Conservation (phyloP, 495 filamentous ascomycete genomes). For the Aspergillus sclerotioniger region DNA sequence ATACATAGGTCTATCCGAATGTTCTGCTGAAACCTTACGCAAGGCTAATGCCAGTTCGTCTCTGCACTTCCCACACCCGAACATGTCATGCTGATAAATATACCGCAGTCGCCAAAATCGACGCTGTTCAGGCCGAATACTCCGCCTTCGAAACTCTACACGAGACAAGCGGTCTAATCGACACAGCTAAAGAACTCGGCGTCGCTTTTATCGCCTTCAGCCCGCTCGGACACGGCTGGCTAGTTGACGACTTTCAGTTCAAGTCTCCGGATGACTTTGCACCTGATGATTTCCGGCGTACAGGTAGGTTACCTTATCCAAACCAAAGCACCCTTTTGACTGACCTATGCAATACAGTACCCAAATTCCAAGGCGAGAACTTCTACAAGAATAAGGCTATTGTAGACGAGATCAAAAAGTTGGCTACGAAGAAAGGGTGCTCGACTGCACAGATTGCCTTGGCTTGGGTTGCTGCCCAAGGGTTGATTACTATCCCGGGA, state of each 20-base stretch:
- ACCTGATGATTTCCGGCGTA: slow-evolving; percentile 42
- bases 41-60: slow-evolving; percentile 42
- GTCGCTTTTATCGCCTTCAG: slow-evolving; percentile 46
- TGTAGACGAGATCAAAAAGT: slow-evolving; percentile 43
- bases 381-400: slow-evolving; percentile 49
- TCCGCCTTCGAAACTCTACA: slow-evolving; percentile 51
- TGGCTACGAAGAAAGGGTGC: slow-evolving; percentile 39
- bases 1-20: slow-evolving; percentile 47
- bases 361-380: slow-evolving; percentile 52
- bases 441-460: slow-evolving; percentile 41
- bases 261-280: slow-evolving; percentile 45
- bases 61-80: neutral
- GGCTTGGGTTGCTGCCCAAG: slow-evolving; percentile 47
- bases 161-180: slow-evolving; percentile 40
- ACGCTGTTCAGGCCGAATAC: slow-evolving; percentile 52
- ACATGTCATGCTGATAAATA: neutral
- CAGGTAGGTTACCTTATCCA: slow-evolving; percentile 20
- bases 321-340: neutral
- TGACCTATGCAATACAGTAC: slow-evolving; percentile 23
- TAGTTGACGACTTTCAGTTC: slow-evolving; percentile 44
- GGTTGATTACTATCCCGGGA: slow-evolving; percentile 47
- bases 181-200: slow-evolving; percentile 39
- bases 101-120: slow-evolving; percentile 45
- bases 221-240: slow-evolving; percentile 47
- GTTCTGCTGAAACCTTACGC: slow-evolving; percentile 43